Base-by-base conservation (phyloP, 225 moss, liverwort and hornwort species). In the Neckera pumila region DNA sequence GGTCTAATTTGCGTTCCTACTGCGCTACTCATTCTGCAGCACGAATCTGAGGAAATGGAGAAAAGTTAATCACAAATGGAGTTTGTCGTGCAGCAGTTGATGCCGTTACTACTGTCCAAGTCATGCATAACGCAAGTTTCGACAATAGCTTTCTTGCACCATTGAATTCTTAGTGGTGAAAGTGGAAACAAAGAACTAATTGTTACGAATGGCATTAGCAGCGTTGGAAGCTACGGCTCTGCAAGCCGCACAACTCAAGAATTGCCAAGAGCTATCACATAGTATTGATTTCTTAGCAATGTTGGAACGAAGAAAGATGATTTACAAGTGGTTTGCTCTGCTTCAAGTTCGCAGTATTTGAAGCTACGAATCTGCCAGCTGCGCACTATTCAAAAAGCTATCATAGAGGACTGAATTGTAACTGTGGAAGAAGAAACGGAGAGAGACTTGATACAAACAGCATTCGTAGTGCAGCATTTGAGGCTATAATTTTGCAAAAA, bases 1-100 rank as follows among this genome's bases (percentile, higher is more conserved):
- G 92, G 93, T 30, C 69, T 83, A 22, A 94, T 83, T 64, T 86
- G 83, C 7, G 88, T 89, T 51, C 94, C 30, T 14, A 90, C 84
- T 30, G 89, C 82, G 71, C 82, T 92, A 6, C 85, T 83, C 84
- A 94, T 72, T 57, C 92, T 94, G 62, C 89, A 53, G 66, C 54
- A 57, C 4, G 15, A 65, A 77, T 17, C 27, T 57, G 38, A 47
- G 31, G 6, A 28, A 45, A 66, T 11, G 23, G 20, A 59, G 6
- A 18, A 17, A 31, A 14, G 6, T 71, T 51, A 59, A 34, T 13
- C 13, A 31, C 49, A 34, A 11, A 26, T 26, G 15, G 64, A 82
- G 36, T 26, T 81, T 26, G 34, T 11, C 7, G 4, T 14, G 61
- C 43, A 43, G 43, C 14, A 38, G 27, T 17, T n/a, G n/a, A n/a